Evolutionary conservation across 1,284 basidiomycete genomes (phyloP), one percentile per base, ranked within the genome.

Genomic region (Puccinia novopanici): DNA sequence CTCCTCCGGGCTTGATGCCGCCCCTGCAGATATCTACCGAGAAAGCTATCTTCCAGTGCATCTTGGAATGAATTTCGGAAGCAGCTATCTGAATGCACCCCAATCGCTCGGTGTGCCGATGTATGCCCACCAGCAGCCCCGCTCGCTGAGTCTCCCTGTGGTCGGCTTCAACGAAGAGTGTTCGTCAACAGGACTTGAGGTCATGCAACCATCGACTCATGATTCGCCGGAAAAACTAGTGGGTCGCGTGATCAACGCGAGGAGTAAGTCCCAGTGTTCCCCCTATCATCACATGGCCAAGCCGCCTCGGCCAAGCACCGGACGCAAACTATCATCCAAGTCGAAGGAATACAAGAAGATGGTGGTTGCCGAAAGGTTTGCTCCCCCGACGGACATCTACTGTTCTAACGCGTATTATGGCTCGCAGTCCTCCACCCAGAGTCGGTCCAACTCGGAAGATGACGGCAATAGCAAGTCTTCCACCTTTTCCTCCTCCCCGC

Each of bases 401-500:
- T 72, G 34, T 52, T 24, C 70, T 34, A 52, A 24, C 13, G n/a
- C 70, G 9, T 54, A 72, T 40, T 55, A 72, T 37, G 70, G 52
- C 22, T 72, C 70, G 30, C 70, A 72, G 19, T 72, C 70, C 15
- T 55, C 70, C 2, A 34, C 30, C 40, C 70, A 52, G 22, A 72
- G 50, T 72, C n/a, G 55, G 22, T 55, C 70, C 3, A 54, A 72
- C 70, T 72, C 70, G 22, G 70, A 72, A 40, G 70, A 72, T 40
- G 70, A 72, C 24, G 70, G 52, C 50, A 40, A 27, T 30, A 72
- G 70, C 30, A 72, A 72, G 40, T 72, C 34, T 3, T 72, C 34
- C 2, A 72, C 24, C 22, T 72, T 55, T 27, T 72, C 70, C 9
- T 54, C 70, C 12, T 34, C 70, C 0, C 50, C 70, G 22, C 34